Percentiles rank a stretch among this genome's conserved stretches.
Conservation (phyloP, 306 rosid genomes). For the Sicyos edulis region DNA sequence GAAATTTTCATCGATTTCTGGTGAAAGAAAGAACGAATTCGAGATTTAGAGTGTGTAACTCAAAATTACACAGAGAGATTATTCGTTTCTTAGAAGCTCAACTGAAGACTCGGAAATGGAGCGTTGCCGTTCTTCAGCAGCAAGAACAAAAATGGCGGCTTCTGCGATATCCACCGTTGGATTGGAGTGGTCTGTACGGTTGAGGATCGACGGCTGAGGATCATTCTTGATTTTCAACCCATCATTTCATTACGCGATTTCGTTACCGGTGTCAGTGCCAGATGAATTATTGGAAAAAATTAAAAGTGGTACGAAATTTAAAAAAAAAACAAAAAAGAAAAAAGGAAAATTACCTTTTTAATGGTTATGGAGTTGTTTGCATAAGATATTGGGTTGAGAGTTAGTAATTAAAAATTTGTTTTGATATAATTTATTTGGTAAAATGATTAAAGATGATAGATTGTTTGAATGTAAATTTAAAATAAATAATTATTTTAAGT, state of each 20-base stretch:
- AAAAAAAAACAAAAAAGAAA: neutral
- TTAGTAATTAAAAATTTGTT: too few species aligned
- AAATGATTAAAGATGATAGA: too few species aligned
- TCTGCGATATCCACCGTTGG: neutral
- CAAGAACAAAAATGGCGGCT: slow-evolving; percentile 16
- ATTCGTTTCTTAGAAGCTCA: slow-evolving; percentile 17
- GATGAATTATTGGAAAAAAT: slow-evolving; percentile 3
- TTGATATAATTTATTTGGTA: too few species aligned
- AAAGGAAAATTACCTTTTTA: too few species aligned
- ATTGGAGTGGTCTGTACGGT: slow-evolving; percentile 5
- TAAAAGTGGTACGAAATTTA: neutral
- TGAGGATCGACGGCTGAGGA: slow-evolving; percentile 12
- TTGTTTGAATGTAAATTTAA: too few species aligned
- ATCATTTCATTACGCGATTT: slow-evolving; percentile 1
- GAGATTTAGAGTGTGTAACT: neutral
- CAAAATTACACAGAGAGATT: neutral
- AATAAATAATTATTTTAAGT: too few species aligned
- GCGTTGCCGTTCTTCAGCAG: neutral
- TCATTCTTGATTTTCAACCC: neutral
- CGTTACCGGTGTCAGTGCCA: neutral
- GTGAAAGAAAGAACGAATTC: neutral
- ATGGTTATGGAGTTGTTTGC: too few species aligned
- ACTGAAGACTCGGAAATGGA: neutral
- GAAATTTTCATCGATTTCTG: neutral
- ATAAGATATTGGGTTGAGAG: too few species aligned